A percentile compares a stretch with the other conserved stretches of the same genome.
Conservation (phyloP, 1,284 basidiomycete genomes). For the Ustilago nuda region DNA sequence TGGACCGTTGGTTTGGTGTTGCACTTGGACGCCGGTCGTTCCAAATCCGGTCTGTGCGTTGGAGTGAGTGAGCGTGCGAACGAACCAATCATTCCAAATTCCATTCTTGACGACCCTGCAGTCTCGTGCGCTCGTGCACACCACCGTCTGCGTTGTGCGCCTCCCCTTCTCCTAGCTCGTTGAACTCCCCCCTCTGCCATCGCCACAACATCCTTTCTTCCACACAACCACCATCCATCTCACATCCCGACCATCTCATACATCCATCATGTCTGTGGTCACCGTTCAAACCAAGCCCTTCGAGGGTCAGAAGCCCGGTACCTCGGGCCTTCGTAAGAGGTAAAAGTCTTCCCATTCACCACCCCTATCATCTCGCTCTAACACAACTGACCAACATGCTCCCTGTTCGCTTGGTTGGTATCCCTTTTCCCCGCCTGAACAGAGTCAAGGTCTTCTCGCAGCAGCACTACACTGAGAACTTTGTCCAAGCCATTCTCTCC, state of each 20-base stretch:
- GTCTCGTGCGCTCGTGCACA: neutral
- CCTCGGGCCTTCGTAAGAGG: conserved; percentile 67
- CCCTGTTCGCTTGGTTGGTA: neutral
- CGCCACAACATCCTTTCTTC: neutral
- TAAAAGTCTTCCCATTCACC: conserved; percentile 20
- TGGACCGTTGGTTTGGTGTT: neutral
- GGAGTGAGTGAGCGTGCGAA: conserved; percentile 5
- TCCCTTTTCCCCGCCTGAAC: conserved; percentile 14
- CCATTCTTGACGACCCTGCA: neutral
- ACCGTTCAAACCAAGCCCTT: conserved; percentile 65
- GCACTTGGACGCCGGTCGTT: conserved; percentile 3
- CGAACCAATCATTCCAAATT: conserved; percentile 2
- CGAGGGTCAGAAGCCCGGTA: conserved; percentile 69
- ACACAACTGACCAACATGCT: no score
- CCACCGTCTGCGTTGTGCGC: neutral
- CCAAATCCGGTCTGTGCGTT: neutral
- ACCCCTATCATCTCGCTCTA: neutral
- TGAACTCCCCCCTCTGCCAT: neutral
- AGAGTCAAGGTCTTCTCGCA: conserved; percentile 68
- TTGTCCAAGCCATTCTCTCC: conserved; percentile 92
- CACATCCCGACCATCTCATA: neutral
- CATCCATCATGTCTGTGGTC: conserved; percentile 56
- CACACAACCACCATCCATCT: neutral
- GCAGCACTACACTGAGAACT: conserved; percentile 98
- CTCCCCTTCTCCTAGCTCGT: neutral